These are phyloP conservation scores for Mucor plumbeus DNA, from an alignment of 371 early-diverging fungal species.

Conservation along the genomic window DNA sequence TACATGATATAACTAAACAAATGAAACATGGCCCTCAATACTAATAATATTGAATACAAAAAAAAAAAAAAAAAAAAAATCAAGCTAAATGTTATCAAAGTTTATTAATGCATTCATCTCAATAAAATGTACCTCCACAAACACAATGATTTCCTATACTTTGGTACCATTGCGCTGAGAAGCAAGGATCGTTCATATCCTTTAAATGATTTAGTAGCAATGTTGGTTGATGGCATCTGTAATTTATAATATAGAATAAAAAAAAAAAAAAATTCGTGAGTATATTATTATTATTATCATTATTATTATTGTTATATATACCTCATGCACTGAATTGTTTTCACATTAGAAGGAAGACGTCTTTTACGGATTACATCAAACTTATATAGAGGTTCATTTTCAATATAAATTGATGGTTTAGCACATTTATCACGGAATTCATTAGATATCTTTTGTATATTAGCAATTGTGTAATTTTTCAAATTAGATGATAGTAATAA, in stretches of 20 bases:
- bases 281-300: background rate
- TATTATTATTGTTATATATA: too few species aligned
- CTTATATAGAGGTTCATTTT: constrained; percentile 24
- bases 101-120: background rate
- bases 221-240: constrained; percentile 39
- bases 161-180: constrained; percentile 43
- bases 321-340: constrained; percentile 28
- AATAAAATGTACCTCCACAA: constrained; percentile 48
- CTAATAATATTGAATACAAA: too few species aligned
- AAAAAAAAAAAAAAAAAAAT: too few species aligned
- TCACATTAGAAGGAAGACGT: constrained; percentile 10
- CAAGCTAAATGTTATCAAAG: too few species aligned
- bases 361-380: constrained; percentile 47
- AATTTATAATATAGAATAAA: too few species aligned
- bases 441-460: constrained; percentile 28
- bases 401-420: constrained; percentile 43
- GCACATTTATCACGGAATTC: constrained; percentile 41
- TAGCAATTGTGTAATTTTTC: constrained; percentile 6
- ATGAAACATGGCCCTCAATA: too few species aligned
- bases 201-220: constrained; percentile 20
- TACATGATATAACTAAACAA: too few species aligned
- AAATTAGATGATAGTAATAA: constrained; percentile 24
- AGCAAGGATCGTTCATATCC: constrained; percentile 29
- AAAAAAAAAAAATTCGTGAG: background rate
- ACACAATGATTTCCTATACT: constrained; percentile 41